Evolutionary conservation across 1,139 yeast genomes (phyloP).

Genomic region (Nakaseomyces nivariensis): DNA sequence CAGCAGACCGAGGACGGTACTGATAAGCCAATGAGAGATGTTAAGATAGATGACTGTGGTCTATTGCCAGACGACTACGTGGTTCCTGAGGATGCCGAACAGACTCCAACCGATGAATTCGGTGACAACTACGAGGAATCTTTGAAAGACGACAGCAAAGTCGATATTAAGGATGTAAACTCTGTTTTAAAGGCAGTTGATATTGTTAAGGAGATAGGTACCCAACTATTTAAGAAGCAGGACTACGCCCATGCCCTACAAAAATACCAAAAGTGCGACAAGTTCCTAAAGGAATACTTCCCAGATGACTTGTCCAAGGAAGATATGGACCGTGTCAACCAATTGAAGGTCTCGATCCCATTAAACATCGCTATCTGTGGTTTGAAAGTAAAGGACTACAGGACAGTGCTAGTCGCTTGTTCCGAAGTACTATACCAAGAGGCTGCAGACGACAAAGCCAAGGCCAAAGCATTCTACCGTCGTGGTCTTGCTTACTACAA

Average conservation of each 20-base stretch:
- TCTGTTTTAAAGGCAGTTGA: slow-evolving; percentile 59
- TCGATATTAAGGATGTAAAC: slow-evolving; percentile 49
- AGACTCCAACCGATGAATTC: slow-evolving; percentile 50
- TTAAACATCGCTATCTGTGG: slow-evolving; percentile 72
- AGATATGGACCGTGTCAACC: slow-evolving; percentile 38
- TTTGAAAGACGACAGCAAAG: slow-evolving; percentile 61
- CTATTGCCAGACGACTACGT: slow-evolving; percentile 53
- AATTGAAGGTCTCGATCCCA: slow-evolving; percentile 50
- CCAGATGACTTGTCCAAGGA: slow-evolving; percentile 60
- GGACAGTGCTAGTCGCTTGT: slow-evolving; percentile 50
- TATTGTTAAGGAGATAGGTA: slow-evolving; percentile 70
- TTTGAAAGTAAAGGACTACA: slow-evolving; percentile 50
- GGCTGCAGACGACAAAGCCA: slow-evolving; percentile 52
- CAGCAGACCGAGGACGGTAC: slow-evolving; percentile 46
- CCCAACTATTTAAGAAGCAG: slow-evolving; percentile 58
- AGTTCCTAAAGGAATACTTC: slow-evolving; percentile 59
- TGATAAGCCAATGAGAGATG: slow-evolving; percentile 57
- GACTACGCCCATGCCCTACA: slow-evolving; percentile 45
- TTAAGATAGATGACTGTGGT: slow-evolving; percentile 73
- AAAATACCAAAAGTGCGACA: slow-evolving; percentile 64
- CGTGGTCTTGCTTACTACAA: slow-evolving; percentile 67
- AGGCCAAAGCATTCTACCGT: slow-evolving; percentile 79
- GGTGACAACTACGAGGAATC: slow-evolving; percentile 79
- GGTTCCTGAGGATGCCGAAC: slow-evolving; percentile 36
- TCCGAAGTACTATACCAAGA: slow-evolving; percentile 57